Evolutionary conservation across 306 rosid genomes (phyloP), one percentile per base, ranked within the genome.

Genomic region (Adenanthera pavonina): DNA sequence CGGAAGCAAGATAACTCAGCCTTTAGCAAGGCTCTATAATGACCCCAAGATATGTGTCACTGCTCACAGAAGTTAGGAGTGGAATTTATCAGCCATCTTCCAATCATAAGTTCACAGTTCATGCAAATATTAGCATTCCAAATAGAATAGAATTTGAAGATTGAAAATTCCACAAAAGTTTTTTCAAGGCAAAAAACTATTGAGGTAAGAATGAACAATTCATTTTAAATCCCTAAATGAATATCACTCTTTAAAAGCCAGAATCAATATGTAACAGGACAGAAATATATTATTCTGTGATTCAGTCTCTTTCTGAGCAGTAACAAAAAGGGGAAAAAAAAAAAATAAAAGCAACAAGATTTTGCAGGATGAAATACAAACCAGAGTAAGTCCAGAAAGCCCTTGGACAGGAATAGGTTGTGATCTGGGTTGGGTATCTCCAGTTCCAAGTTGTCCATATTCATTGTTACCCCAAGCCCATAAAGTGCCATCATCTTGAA

Each of bases 391-490:
- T 75, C 87, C 97, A 75, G 98, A 91, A 81, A 96, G 97, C 69
- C 99, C 97, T 70, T 92, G 92, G 59, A 96, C 99, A 12, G 80
- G 94, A 89, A 96, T 89, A 76, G 98, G 97, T 68, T 96, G 99
- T n/a, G 99, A 90, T 85, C 98, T 91, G 6, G 99, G 99, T 74
- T 96, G 99, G 51, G 99, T 96, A 87, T 96, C 99, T 78, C 99
- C 98, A n/a, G 98, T 96, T 82, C 99, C 99, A 53, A 96, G 92
- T 76, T 96, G 99, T 83, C 99, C 99, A 69, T 96, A 96, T 81
- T 96, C 99, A 89, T 96, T 94, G 76, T 94, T 96, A 72, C 99
- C 98, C 99, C 99, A 96, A 59, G 99, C 99, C 99, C 94, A 92
- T 85, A 94, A 84, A 78, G 93, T 88, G 61, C 97, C 98, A 91